Base-by-base conservation (phyloP, 2,329 filamentous ascomycete species). In the Fusarium sp. region DNA sequence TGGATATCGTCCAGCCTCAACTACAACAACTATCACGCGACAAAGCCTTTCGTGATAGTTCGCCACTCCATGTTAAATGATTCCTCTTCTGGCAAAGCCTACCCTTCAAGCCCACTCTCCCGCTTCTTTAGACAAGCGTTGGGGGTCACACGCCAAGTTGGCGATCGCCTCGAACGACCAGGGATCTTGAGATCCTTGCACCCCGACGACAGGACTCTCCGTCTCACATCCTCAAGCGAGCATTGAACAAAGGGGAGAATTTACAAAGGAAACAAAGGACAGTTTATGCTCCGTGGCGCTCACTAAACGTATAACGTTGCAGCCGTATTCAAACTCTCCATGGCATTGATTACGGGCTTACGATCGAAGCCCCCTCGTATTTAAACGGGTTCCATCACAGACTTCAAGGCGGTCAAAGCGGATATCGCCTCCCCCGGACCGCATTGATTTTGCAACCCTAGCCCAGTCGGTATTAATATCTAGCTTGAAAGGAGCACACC, bases 331-430 rank as follows among this genome's bases (percentile, higher is more conserved):
- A 38, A 57, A 45, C 62, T 61, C 69, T 44, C 58, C 56, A 36
- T 39, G 57, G 72, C 65, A 71, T 74, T 70, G 60, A 70, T 70
- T 57, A 72, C 70, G 57, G 43, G 55, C 53, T 69, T 62, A 72
- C 58, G 65, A 63, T 60, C 62, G 49, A 21, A n/a, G 43, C 65
- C 46, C 54, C 53, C 59, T 70, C 67, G 50, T 42, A 55, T 73
- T 67, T 60, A 63, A 69, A 67, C 44, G 55, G 53, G 57, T 53
- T 74, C 67, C 53, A 62, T 73, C 72, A 73, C 72, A 57, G 68
- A 57, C 63, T 65, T 61, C 63, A 47, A 64, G 59, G 72, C 72
- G 72, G 72, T 73, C 72, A 74, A 71, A 72, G 72, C 72, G 62
- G 67, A 44, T 51, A 45, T 55, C 55, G 57, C 66, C 61, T 57